A percentile compares a stretch with the other conserved stretches of the same genome.
These are phyloP conservation scores for Neurospora crassa DNA, from an alignment of 2,329 filamentous ascomycete species.

Conservation along the genomic window DNA sequence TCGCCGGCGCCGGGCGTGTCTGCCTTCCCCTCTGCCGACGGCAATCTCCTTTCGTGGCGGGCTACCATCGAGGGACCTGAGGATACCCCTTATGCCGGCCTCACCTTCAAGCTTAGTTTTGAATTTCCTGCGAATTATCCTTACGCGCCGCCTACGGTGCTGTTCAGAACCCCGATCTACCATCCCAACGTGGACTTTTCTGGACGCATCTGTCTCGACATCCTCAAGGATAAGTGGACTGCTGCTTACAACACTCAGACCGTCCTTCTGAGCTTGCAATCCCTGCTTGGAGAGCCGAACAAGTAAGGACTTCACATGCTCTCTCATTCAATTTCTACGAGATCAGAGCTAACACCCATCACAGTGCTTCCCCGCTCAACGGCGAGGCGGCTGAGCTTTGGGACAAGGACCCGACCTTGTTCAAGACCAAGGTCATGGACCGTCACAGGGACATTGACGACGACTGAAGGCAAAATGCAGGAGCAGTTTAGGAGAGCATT, in stretches of 20 bases:
- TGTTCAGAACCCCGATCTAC: conserved; percentile 98
- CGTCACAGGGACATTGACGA: conserved; percentile 57
- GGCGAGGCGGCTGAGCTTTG: conserved; percentile 93
- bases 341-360: conserved; percentile 1
- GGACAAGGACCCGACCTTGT: conserved; percentile 81
- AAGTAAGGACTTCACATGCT: conserved; percentile 55
- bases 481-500: conserved; percentile 5
- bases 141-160: conserved; percentile 78
- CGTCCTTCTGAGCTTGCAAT: conserved; percentile 87
- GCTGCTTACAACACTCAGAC: conserved; percentile 95
- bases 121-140: conserved; percentile 89
- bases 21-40: conserved; percentile 84
- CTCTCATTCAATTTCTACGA: neutral
- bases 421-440: conserved; percentile 64
- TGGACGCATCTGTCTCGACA: conserved; percentile 93
- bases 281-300: conserved; percentile 91
- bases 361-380: conserved; percentile 83
- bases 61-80: conserved; percentile 88
- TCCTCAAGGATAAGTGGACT: conserved; percentile 98
- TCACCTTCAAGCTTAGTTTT: conserved; percentile 88
- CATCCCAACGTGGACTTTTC: conserved; percentile 98
- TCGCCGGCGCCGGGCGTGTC: conserved; percentile 87
- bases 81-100: conserved; percentile 80
- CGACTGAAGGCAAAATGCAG: conserved; percentile 32
- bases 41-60: conserved; percentile 85